These are phyloP conservation scores for Trichoderma sp. DNA, from an alignment of 2,329 filamentous ascomycete species.

Conservation along the genomic window DNA sequence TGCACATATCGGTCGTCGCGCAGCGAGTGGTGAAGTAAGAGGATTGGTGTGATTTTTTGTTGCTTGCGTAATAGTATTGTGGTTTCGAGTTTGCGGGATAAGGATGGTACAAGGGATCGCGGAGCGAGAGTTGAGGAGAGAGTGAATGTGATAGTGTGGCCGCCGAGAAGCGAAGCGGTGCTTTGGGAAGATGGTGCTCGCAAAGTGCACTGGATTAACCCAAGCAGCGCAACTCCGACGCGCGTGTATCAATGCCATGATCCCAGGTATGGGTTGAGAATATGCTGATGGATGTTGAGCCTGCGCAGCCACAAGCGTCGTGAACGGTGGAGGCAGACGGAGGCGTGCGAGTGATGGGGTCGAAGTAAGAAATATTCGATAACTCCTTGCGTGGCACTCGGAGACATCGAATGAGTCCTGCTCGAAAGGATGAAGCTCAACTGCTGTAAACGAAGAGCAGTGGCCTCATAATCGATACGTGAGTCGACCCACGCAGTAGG, in stretches of 20 bases:
- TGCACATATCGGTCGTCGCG: slow-evolving; percentile 30
- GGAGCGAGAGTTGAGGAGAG: slow-evolving; percentile 36
- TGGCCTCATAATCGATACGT: slow-evolving; percentile 24
- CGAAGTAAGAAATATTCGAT: slow-evolving; percentile 11
- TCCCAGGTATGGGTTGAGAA: slow-evolving; percentile 17
- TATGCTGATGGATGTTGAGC: slow-evolving; percentile 17
- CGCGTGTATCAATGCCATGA: slow-evolving; percentile 15
- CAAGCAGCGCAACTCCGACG: slow-evolving; percentile 8
- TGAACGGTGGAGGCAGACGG: slow-evolving; percentile 3
- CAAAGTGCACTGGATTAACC: slow-evolving; percentile 24
- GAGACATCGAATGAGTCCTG: slow-evolving; percentile 17
- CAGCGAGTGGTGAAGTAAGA: slow-evolving; percentile 18
- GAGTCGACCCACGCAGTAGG: slow-evolving; percentile 23
- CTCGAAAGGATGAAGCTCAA: slow-evolving; percentile 6
- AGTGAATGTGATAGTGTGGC: slow-evolving; percentile 34
- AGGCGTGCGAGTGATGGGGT: slow-evolving; percentile 7
- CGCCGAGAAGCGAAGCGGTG: slow-evolving; percentile 17
- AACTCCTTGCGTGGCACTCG: slow-evolving; percentile 15
- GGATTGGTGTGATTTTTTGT: slow-evolving; percentile 14
- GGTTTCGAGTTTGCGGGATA: slow-evolving; percentile 7
- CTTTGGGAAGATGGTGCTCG: not conserved
- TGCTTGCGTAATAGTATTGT: slow-evolving; percentile 4
- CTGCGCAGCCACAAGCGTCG: slow-evolving; percentile 15
- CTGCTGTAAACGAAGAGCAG: slow-evolving; percentile 10
- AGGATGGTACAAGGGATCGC: slow-evolving; percentile 31